A percentile compares a stretch with the other conserved stretches of the same genome.
These are phyloP conservation scores for Talaromyces proteolyticus DNA, from an alignment of 495 filamentous ascomycete species.

Conservation along the genomic window DNA sequence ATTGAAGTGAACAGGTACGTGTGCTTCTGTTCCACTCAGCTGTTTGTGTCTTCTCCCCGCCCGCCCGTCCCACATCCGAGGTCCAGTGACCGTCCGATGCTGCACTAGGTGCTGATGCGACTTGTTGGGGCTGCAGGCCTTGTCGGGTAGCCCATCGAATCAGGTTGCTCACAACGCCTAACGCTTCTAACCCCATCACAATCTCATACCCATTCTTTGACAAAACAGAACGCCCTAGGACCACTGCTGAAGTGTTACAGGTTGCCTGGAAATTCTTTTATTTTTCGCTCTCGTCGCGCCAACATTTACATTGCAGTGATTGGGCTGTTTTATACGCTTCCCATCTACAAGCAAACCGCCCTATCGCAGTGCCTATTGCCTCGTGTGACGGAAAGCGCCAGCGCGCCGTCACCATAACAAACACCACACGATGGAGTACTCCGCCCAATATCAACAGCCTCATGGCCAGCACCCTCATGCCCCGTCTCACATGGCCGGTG, in stretches of 20 bases:
- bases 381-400: constrained; percentile 17
- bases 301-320: background rate
- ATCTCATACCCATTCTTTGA: constrained; percentile 1
- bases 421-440: constrained; percentile 43
- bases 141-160: constrained; percentile 35
- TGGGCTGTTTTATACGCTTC: constrained; percentile 3
- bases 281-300: background rate
- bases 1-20: background rate
- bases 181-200: constrained; percentile 21
- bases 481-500: constrained; percentile 41
- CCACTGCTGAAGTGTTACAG: background rate
- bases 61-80: constrained; percentile 16
- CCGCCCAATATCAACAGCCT: constrained; percentile 48
- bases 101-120: constrained; percentile 42
- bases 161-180: constrained; percentile 22
- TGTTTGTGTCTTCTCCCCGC: constrained; percentile 4
- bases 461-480: constrained; percentile 51
- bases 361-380: constrained; percentile 17
- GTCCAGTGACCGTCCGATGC: constrained; percentile 38
- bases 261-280: constrained; percentile 4
- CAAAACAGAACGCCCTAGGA: background rate
- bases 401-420: constrained; percentile 11
- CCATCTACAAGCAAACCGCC: background rate
- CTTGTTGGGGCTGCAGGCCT: constrained; percentile 30
- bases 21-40: background rate